phyloP scores from a whole-genome alignment of 805 yeast species.

The Monosporozyma yasuniensis region DNA sequence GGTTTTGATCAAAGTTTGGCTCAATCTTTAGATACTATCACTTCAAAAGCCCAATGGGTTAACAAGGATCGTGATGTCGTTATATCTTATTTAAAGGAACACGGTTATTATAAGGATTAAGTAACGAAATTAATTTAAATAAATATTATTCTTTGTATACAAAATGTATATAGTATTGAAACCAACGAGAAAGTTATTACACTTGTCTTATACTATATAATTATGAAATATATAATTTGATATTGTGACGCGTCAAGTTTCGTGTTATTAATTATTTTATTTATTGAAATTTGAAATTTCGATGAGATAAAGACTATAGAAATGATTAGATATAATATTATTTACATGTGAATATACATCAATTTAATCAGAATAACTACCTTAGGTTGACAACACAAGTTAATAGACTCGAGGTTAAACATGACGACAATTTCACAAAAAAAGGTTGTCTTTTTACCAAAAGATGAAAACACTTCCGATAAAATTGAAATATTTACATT shows the following conservation, averaged over 20 bases:
- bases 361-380: background rate
- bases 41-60: slow-evolving; percentile 51
- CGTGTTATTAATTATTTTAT: background rate
- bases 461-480: background rate
- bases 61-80: slow-evolving; percentile 44
- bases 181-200: no score
- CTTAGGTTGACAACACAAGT: background rate
- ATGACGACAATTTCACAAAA: background rate
- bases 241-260: background rate
- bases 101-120: slow-evolving; percentile 3
- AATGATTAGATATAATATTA: background rate
- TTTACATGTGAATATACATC: background rate
- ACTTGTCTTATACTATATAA: no score
- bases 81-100: slow-evolving; percentile 39
- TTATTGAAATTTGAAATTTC: background rate
- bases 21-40: slow-evolving; percentile 53
- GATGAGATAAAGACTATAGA: background rate
- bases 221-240: no score
- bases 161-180: background rate
- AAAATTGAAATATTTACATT: slow-evolving; percentile 12
- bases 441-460: slow-evolving; percentile 3
- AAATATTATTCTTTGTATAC: background rate
- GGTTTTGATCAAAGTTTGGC: slow-evolving; percentile 60
- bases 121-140: background rate
- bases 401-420: background rate